A percentile compares a stretch with the other conserved stretches of the same genome.
These are phyloP conservation scores for Dioscorea dumetorum DNA, from an alignment of 106 monocot species.

Conservation along the genomic window DNA sequence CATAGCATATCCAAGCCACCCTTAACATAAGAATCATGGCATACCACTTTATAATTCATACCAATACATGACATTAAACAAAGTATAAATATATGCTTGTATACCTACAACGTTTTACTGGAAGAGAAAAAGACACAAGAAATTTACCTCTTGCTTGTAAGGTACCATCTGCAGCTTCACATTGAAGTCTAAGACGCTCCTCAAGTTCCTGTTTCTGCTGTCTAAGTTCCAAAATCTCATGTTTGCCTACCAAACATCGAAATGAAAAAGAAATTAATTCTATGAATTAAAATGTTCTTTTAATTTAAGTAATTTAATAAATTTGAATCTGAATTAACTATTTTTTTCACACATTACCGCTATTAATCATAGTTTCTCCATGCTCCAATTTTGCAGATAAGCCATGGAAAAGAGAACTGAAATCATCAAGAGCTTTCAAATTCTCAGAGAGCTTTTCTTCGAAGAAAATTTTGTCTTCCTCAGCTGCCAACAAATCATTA, in stretches of 20 bases:
- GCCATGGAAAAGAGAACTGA: conserved; percentile 39
- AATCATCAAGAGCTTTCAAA: conserved; percentile 62
- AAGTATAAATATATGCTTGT: not conserved
- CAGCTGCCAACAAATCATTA: conserved; percentile 37
- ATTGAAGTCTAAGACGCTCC: conserved; percentile 31
- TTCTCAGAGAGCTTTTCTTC: conserved; percentile 57
- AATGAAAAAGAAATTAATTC: no score
- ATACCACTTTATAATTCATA: no score
- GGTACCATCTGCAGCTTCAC: conserved; percentile 24
- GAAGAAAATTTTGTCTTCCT: conserved; percentile 78
- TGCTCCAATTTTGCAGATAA: conserved; percentile 51
- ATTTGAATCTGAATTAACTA: no score
- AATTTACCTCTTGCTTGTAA: conserved; percentile 61
- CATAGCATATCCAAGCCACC: no score
- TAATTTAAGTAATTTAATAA: no score
- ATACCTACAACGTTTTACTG: not conserved
- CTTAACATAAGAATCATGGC: no score
- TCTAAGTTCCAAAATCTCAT: conserved; percentile 44
- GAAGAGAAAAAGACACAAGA: not conserved
- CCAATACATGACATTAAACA: no score
- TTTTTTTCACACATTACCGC: conserved; percentile 28
- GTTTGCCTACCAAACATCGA: conserved; percentile 33
- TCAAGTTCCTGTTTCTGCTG: conserved; percentile 65
- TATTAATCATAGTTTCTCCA: conserved; percentile 45
- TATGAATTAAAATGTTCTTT: no score